Conservation (phyloP, 2,329 filamentous ascomycete genomes). For the Plectosphaerella cucumerina region DNA sequence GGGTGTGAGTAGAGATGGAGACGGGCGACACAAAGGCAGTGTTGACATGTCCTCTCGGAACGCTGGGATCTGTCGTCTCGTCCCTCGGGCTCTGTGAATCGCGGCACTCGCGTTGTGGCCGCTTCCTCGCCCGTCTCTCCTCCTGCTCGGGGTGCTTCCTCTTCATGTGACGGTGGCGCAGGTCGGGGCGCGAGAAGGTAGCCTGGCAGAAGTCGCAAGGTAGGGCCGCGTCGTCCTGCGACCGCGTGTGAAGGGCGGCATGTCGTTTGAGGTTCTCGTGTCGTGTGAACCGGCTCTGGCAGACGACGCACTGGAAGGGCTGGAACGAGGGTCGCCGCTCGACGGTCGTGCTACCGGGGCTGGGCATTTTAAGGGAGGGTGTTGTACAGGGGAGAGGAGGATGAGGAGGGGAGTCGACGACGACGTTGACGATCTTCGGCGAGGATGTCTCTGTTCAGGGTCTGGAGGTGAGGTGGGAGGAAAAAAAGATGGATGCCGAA, state of each 20-base stretch:
- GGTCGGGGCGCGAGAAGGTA: conserved; percentile 34
- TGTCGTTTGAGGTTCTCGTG: conserved; percentile 80
- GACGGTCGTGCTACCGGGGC: neutral
- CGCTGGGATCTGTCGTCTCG: no score
- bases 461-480: no score
- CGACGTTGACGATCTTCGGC: no score
- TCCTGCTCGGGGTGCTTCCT: conserved; percentile 29
- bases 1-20: neutral
- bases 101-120: neutral
- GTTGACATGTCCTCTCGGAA: no score
- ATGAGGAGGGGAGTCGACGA: no score
- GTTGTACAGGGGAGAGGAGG: no score
- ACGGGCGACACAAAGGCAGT: neutral
- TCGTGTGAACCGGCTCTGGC: conserved; percentile 84
- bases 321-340: conserved; percentile 14
- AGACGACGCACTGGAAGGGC: conserved; percentile 34
- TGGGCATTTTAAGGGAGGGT: neutral
- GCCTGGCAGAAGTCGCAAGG: conserved; percentile 30
- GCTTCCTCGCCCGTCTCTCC: neutral
- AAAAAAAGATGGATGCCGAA: neutral
- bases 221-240: conserved; percentile 21
- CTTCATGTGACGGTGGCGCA: conserved; percentile 35
- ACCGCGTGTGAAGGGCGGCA: conserved; percentile 30
- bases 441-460: no score
- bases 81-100: neutral